Evolutionary conservation across 495 filamentous ascomycete species (phyloP).

Genomic region (Penicilliopsis zonata): DNA sequence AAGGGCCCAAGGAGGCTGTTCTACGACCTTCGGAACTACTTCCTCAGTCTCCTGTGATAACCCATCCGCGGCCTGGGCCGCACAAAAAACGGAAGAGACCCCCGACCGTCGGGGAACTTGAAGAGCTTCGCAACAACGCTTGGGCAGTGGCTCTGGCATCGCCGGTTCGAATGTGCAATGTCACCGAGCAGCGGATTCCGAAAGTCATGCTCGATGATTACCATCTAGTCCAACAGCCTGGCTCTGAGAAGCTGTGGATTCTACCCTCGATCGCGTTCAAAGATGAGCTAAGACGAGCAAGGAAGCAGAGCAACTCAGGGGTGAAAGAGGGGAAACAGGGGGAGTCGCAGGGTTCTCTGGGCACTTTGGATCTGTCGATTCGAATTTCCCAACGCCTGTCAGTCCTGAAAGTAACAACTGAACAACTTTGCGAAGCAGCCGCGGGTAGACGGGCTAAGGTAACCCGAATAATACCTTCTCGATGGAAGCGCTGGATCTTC

Average conservation of each 20-base stretch:
- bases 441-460: constrained; percentile 10
- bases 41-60: constrained; percentile 28
- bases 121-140: constrained; percentile 23
- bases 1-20: constrained; percentile 2
- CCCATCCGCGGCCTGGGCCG: constrained; percentile 7
- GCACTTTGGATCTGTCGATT: no score
- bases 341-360: no score
- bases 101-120: constrained; percentile 30
- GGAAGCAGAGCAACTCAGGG: no score
- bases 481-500: no score
- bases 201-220: constrained; percentile 52
- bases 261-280: constrained; percentile 40
- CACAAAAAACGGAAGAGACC: constrained; percentile 13
- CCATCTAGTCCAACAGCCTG: constrained; percentile 42
- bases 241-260: constrained; percentile 42
- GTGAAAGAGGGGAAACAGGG: no score
- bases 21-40: constrained; percentile 23
- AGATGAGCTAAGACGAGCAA: constrained; percentile 18
- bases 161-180: constrained; percentile 46
- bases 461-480: constrained; percentile 16
- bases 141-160: constrained; percentile 49
- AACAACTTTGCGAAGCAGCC: constrained; percentile 1
- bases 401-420: constrained; percentile 10
- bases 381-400: no score
- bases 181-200: constrained; percentile 48